phyloP scores from a whole-genome alignment of 2,329 filamentous ascomycete species.

The Talaromyces verruculosus region DNA sequence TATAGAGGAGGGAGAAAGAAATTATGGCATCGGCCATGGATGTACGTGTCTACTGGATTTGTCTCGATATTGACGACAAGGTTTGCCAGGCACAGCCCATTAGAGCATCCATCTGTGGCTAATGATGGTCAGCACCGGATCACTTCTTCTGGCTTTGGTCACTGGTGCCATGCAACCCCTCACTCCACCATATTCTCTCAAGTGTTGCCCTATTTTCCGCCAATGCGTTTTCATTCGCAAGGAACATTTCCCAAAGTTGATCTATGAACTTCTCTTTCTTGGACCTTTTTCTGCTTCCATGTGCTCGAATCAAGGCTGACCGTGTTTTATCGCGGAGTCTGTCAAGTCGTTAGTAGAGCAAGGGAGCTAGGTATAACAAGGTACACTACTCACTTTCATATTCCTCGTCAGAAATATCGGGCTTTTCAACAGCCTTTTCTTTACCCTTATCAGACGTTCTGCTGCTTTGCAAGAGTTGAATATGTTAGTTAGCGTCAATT shows the following conservation, averaged over 20 bases:
- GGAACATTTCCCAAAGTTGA: neutral
- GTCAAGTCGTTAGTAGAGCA: neutral
- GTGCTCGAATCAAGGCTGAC: neutral
- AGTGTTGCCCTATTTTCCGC: neutral
- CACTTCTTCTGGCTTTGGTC: no score
- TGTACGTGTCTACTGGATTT: neutral
- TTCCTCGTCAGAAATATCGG: neutral
- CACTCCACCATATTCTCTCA: neutral
- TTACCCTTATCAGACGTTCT: neutral
- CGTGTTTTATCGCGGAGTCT: neutral
- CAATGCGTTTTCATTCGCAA: neutral
- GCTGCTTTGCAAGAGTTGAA: neutral
- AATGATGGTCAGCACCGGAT: no score
- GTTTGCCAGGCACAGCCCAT: neutral
- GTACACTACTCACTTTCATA: neutral
- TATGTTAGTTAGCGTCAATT: neutral
- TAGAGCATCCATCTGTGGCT: neutral
- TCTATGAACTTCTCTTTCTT: neutral
- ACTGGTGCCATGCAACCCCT: neutral
- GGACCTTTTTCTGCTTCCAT: neutral
- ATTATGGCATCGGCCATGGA: neutral
- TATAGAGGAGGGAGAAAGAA: neutral
- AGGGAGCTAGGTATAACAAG: neutral
- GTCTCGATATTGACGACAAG: neutral
- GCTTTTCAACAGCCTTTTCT: neutral